These are phyloP conservation scores for Galeopsis tetrahit DNA, from an alignment of 257 asterid genomes.

Conservation along the genomic window DNA sequence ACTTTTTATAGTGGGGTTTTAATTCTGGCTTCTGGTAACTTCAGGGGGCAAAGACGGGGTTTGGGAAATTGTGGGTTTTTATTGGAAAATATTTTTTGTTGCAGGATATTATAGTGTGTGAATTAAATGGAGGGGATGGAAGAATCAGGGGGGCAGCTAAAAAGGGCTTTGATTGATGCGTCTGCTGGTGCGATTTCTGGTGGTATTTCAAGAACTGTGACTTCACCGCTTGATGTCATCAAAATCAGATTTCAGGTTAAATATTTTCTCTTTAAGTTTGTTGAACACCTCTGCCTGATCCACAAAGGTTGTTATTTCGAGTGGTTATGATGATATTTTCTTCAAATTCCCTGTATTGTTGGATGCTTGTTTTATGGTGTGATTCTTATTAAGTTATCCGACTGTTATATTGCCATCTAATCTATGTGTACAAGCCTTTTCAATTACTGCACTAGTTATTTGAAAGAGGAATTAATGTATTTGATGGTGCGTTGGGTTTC, in stretches of 20 bases:
- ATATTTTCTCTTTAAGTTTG: background rate
- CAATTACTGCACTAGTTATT: background rate
- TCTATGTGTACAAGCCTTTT: background rate
- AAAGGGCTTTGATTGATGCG: constrained; percentile 75
- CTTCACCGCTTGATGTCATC: constrained; percentile 95
- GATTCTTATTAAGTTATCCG: background rate
- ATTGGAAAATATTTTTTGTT: constrained; percentile 17
- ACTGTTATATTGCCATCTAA: too few relatives aligned
- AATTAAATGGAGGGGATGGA: constrained; percentile 66
- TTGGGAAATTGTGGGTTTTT: constrained; percentile 16
- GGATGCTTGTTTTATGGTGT: constrained; percentile 10
- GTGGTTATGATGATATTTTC: constrained; percentile 2
- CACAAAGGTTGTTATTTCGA: background rate
- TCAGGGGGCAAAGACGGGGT: constrained; percentile 20
- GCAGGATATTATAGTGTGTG: constrained; percentile 43
- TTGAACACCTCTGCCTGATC: background rate
- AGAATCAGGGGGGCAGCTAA: constrained; percentile 76
- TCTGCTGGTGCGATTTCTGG: constrained; percentile 94
- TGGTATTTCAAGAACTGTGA: constrained; percentile 76
- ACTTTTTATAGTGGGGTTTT: constrained; percentile 12
- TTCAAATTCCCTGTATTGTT: constrained; percentile 10
- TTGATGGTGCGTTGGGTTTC: constrained; percentile 27
- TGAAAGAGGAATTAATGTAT: constrained; percentile 23
- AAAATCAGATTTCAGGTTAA: constrained; percentile 94
- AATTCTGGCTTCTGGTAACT: constrained; percentile 28